Evolutionary conservation across 2,329 filamentous ascomycete species (phyloP).

Genomic region (Talaromyces albobiverticillius): DNA sequence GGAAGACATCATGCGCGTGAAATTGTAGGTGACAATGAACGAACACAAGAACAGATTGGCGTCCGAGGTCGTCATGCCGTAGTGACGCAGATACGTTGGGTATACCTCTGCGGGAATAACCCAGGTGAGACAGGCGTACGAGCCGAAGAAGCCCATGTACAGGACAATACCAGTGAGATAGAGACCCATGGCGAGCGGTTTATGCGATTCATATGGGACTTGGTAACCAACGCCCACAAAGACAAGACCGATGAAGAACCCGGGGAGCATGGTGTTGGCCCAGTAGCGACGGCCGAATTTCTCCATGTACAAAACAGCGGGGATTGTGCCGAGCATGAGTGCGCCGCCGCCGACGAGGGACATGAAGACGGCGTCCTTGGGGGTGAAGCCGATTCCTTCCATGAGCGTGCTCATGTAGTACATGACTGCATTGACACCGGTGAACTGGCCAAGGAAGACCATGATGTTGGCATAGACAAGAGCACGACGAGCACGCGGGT

Average conservation of each 20-base stretch:
- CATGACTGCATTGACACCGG: constrained; percentile 67
- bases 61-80: constrained; percentile 70
- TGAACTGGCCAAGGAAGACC: constrained; percentile 68
- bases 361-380: constrained; percentile 67
- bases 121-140: constrained; percentile 64
- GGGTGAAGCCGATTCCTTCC: constrained; percentile 64
- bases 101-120: constrained; percentile 68
- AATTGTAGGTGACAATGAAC: constrained; percentile 75
- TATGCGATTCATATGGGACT: constrained; percentile 48
- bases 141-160: constrained; percentile 68
- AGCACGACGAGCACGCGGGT: constrained; percentile 63
- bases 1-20: constrained; percentile 65
- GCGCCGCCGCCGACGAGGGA: constrained; percentile 68
- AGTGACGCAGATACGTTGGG: constrained; percentile 68
- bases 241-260: constrained; percentile 67
- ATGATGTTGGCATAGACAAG: constrained; percentile 67
- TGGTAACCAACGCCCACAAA: constrained; percentile 65
- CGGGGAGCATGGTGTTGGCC: constrained; percentile 69
- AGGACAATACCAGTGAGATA: constrained; percentile 61
- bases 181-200: constrained; percentile 52
- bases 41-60: constrained; percentile 67
- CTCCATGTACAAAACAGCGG: constrained; percentile 69
- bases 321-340: constrained; percentile 65
- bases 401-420: constrained; percentile 71
- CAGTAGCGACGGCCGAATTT: constrained; percentile 70